Conservation (phyloP, 768 basidiomycete genomes). For the Rhizopogon vinicolor region DNA sequence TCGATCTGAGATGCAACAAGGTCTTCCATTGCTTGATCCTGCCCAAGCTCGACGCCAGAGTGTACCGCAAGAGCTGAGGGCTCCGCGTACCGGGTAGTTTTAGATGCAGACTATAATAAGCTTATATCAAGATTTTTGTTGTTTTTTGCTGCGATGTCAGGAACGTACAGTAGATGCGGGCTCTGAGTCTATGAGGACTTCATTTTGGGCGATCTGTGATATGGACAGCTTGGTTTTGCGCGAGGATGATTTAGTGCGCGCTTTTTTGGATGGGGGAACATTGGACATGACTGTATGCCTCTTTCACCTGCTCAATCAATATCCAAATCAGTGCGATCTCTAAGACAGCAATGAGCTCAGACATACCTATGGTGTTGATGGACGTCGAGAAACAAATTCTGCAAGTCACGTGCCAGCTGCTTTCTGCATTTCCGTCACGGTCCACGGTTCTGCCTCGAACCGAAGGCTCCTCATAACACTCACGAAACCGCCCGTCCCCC, state of each 20-base stretch:
- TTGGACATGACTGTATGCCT: constrained; percentile 32
- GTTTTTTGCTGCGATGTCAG: background rate
- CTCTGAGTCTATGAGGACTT: constrained; percentile 20
- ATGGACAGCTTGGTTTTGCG: constrained; percentile 13
- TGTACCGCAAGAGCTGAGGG: constrained; percentile 53
- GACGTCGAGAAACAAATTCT: constrained; percentile 5
- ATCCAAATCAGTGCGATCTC: background rate
- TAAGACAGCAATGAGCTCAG: background rate
- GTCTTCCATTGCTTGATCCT: constrained; percentile 50
- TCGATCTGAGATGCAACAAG: constrained; percentile 47
- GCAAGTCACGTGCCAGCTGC: constrained; percentile 4
- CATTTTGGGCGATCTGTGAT: constrained; percentile 8
- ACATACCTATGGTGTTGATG: background rate
- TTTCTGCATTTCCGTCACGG: background rate
- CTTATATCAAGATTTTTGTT: background rate
- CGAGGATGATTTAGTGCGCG: constrained; percentile 42
- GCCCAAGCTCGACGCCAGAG: constrained; percentile 63
- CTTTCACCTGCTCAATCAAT: background rate
- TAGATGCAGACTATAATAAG: constrained; percentile 36
- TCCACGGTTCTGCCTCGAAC: too few species aligned
- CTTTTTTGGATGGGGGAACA: constrained; percentile 46
- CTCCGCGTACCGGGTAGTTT: constrained; percentile 64
- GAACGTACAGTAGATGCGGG: constrained; percentile 15
- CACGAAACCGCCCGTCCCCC: background rate
- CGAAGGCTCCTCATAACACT: background rate